A percentile compares a stretch with the other conserved stretches of the same genome.
Conservation (phyloP, 176 grass and related monocot species). For the Carex myosuroides region DNA sequence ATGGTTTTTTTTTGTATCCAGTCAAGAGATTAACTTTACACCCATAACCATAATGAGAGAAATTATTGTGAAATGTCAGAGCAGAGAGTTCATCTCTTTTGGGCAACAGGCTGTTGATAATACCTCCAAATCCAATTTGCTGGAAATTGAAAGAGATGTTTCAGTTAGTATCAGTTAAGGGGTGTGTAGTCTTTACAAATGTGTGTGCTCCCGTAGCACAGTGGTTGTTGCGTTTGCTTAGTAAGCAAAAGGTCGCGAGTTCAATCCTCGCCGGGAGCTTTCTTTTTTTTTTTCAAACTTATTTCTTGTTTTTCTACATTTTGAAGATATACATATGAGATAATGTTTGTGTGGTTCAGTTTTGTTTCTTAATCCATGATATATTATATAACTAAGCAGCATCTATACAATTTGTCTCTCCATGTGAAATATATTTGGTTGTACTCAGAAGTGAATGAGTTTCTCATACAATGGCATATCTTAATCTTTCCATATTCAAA, state of each 20-base stretch:
- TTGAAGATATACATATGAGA: not conserved
- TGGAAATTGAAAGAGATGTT: conserved; percentile 11
- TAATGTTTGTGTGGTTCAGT: conserved; percentile 1
- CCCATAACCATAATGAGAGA: conserved; percentile 47
- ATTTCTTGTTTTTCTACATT: not conserved
- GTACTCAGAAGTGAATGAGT: not conserved
- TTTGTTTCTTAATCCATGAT: not conserved
- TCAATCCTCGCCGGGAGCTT: conserved; percentile 37
- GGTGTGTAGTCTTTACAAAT: not conserved
- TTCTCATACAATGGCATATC: not conserved
- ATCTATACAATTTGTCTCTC: not conserved
- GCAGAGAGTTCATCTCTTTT: conserved; percentile 59
- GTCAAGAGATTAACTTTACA: conserved; percentile 84
- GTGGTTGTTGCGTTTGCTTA: conserved; percentile 76
- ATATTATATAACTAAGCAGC: not conserved
- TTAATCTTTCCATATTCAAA: no score
- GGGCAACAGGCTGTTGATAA: conserved; percentile 20
- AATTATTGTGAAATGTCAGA: conserved; percentile 41
- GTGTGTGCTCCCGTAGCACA: conserved; percentile 36
- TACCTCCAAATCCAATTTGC: not conserved
- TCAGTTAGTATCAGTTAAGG: not conserved
- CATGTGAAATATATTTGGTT: not conserved
- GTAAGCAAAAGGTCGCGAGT: conserved; percentile 90
- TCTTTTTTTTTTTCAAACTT: not conserved
- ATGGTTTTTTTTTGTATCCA: conserved; percentile 85